Evolutionary conservation across 2,329 filamentous ascomycete genomes (phyloP), one percentile per base, ranked within the genome.

Genomic region (Rutstroemia sp.): DNA sequence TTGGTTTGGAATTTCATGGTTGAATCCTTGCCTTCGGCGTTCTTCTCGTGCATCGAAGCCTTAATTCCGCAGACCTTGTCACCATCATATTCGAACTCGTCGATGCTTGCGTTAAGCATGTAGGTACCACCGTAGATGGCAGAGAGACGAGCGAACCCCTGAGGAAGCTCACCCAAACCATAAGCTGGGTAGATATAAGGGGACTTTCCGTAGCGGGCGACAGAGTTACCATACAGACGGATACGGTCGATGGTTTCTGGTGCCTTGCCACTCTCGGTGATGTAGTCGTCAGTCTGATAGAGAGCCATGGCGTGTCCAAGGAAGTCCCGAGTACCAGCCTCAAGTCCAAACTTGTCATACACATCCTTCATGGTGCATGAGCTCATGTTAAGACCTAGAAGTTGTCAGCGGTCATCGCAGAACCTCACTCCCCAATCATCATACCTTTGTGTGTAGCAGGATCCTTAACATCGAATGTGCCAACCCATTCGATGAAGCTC

Each of bases 181-280:
- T 99, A 99, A 34, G 97, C 85, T 49, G 94, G 95, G 80, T 99
- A 99, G 77, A 99, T 97, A 79, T 97, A 99, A 47, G 94, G 95
- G 12, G 92, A 97, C 77, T 96, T 97, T 75, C 94, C 94, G 75
- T 97, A 97, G 62, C 92, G 85, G 52, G 92, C 90, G 75, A 99
- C 95, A 30, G 92, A 96, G 81, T 96, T 96, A 66, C 92, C 95
- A 74, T 99, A 99, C 48, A 99, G 81, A 64, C 90, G 85, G 72
- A 99, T 96, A 67, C 92, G 90, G 74, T 92, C 84, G 66, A 99
- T 88, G 56, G 89, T 85, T 71, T 96, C 91, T 65, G 87, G 85
- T 46, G 92, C 90, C 69, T 78, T 77, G 63, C 92, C 92, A 50
- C 79, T 75, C 62, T 80, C 73, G 63, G 79, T 83, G 69, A 95